A percentile compares a stretch with the other conserved stretches of the same genome.
Conservation (phyloP, 345 rosid genomes). For the Eucalyptus virginea region DNA sequence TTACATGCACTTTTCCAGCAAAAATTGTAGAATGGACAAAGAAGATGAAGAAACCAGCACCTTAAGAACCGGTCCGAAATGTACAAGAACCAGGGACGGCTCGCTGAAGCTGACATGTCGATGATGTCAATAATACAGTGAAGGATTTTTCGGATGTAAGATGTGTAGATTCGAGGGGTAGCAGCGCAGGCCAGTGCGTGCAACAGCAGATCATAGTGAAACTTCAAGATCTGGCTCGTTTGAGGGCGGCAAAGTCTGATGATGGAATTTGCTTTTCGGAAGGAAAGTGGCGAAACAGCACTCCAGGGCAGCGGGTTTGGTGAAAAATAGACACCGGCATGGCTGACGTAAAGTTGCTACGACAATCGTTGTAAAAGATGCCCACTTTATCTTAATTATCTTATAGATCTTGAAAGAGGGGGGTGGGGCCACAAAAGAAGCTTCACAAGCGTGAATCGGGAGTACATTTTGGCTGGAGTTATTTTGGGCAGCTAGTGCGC, state of each 20-base stretch:
- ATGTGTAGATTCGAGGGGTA: neutral
- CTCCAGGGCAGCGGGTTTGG: too few relatives aligned
- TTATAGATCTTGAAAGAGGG: neutral
- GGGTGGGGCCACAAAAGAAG: neutral
- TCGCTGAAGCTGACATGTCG: neutral
- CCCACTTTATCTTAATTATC: neutral
- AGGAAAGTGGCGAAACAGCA: neutral
- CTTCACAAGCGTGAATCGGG: neutral
- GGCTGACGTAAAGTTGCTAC: neutral
- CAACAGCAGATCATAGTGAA: neutral
- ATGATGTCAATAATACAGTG: neutral
- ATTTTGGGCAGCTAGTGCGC: conserved; percentile 16
- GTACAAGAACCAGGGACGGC: neutral
- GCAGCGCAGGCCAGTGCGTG: neutral
- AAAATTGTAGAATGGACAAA: neutral
- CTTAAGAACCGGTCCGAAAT: neutral
- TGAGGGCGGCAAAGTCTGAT: neutral
- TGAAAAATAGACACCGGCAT: too few relatives aligned
- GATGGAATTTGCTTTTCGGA: neutral
- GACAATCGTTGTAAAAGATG: neutral
- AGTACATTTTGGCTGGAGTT: conserved; percentile 13
- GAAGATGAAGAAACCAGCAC: neutral
- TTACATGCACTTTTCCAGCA: too few relatives aligned
- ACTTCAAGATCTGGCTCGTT: neutral
- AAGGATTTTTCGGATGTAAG: neutral